Percentiles rank a stretch among this genome's conserved stretches.
These are phyloP conservation scores for Flaveria robusta DNA, from an alignment of 129 eudicot species.

Conservation along the genomic window DNA sequence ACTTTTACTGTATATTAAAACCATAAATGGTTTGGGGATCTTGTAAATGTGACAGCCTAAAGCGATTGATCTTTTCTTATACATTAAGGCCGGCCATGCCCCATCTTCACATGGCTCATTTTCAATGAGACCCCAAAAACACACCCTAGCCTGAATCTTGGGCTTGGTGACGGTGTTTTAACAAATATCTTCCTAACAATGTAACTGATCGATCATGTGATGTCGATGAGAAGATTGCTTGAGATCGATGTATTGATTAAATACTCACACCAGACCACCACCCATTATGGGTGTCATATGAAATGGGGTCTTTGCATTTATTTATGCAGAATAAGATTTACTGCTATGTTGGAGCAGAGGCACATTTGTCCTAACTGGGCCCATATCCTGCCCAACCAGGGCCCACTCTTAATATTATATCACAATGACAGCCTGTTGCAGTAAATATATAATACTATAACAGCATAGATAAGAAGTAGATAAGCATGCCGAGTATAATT, in stretches of 20 bases:
- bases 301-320: slow-evolving; percentile 38
- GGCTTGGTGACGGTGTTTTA: no score
- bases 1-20: no score
- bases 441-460: slow-evolving; percentile 8
- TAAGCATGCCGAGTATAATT: not conserved
- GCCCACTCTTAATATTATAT: slow-evolving; percentile 7
- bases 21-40: no score
- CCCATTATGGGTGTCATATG: slow-evolving; percentile 35
- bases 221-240: slow-evolving; percentile 22
- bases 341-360: slow-evolving; percentile 20
- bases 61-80: no score
- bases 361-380: slow-evolving; percentile 24
- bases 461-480: not conserved
- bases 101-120: no score
- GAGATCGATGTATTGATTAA: slow-evolving; percentile 22
- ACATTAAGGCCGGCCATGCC: no score
- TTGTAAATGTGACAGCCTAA: no score
- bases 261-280: slow-evolving; percentile 26
- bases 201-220: not conserved
- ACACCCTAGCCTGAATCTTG: no score
- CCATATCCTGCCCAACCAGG: not conserved
- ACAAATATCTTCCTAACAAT: no score
- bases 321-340: not conserved
- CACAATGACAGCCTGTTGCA: slow-evolving; percentile 23
- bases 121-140: no score